Evolutionary conservation across 2,329 filamentous ascomycete genomes (phyloP).

Genomic region (Fusarium mangiferae): DNA sequence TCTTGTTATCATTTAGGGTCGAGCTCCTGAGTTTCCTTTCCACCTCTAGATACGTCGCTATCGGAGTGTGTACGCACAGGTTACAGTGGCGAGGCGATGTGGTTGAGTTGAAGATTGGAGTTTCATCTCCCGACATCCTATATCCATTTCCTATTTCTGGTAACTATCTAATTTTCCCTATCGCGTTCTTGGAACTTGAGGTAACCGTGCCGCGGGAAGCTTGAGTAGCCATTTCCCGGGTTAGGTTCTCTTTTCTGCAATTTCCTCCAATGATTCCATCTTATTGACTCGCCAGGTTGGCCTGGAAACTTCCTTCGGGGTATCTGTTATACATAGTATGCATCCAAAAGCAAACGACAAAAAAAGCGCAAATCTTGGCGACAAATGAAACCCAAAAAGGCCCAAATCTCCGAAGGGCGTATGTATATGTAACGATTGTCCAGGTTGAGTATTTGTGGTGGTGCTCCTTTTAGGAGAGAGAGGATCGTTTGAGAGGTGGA

Average conservation of each 20-base stretch:
- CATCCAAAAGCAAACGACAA: constrained; percentile 33
- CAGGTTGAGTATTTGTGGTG: constrained; percentile 19
- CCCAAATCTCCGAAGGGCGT: constrained; percentile 4
- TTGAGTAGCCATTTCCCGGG: neutral
- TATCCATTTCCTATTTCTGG: constrained; percentile 27
- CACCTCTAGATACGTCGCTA: neutral
- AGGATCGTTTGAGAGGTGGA: constrained; percentile 28
- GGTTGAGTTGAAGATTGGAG: constrained; percentile 10
- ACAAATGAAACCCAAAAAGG: constrained; percentile 38
- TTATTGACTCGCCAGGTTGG: constrained; percentile 30
- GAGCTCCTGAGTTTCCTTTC: too few species aligned
- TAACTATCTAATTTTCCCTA: constrained; percentile 18
- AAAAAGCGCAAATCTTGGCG: constrained; percentile 23
- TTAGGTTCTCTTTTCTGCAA: constrained; percentile 4
- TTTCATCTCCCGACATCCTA: constrained; percentile 9
- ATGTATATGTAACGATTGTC: constrained; percentile 15
- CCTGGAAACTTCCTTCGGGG: constrained; percentile 40
- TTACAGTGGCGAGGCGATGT: neutral
- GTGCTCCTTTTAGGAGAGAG: neutral
- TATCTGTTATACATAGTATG: constrained; percentile 45
- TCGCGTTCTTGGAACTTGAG: neutral
- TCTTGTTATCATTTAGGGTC: too few species aligned
- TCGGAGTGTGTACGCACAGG: neutral
- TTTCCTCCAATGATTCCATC: constrained; percentile 29
- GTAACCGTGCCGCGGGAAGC: neutral